These are phyloP conservation scores for Arthrobotrys sinensis DNA, from an alignment of 2,329 filamentous ascomycete genomes.

Conservation along the genomic window DNA sequence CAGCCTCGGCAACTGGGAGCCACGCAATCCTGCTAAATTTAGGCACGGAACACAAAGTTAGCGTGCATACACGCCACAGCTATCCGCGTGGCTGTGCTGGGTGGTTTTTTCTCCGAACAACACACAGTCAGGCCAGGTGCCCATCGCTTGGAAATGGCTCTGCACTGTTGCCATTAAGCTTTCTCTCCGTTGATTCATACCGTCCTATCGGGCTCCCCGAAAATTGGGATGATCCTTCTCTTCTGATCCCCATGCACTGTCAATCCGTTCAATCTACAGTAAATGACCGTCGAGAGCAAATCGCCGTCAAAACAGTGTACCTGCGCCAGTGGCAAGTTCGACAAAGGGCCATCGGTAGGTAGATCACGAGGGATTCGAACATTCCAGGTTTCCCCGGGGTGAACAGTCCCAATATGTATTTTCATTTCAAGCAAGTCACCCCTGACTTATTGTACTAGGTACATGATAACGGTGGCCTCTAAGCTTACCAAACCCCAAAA, in stretches of 20 bases:
- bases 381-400: constrained; percentile 39
- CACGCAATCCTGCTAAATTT: constrained; percentile 52
- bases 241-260: constrained; percentile 17
- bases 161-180: constrained; percentile 5
- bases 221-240: constrained; percentile 50
- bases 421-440: constrained; percentile 24
- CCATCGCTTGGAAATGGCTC: background rate
- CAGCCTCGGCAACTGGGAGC: constrained; percentile 26
- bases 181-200: constrained; percentile 34
- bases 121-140: constrained; percentile 26
- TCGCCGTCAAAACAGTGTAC: constrained; percentile 30
- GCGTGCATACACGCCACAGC: constrained; percentile 55
- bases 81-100: constrained; percentile 57
- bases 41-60: constrained; percentile 24
- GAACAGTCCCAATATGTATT: constrained; percentile 9
- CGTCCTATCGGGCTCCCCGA: constrained; percentile 39
- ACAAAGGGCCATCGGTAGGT: constrained; percentile 30
- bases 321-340: constrained; percentile 50
- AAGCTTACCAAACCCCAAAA: constrained; percentile 46
- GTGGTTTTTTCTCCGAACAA: constrained; percentile 53
- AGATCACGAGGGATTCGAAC: constrained; percentile 52
- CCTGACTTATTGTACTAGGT: constrained; percentile 29
- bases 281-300: constrained; percentile 39
- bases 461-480: constrained; percentile 10
- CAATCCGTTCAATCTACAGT: constrained; percentile 1